Conservation (phyloP, 148 eudicot genomes). For the Vaccinium myrtillus region DNA sequence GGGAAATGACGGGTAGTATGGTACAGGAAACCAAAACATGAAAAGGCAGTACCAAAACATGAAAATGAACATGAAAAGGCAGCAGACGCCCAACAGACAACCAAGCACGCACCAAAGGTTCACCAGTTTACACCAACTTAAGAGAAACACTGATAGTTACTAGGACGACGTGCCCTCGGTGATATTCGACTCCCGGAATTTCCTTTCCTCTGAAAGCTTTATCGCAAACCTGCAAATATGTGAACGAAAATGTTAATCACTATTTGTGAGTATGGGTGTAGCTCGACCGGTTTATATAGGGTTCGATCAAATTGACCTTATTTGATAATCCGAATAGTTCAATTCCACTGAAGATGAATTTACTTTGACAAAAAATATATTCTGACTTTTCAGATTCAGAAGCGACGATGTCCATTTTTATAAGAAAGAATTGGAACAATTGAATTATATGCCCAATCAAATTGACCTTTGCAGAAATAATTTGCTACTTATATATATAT, state of each 20-base stretch:
- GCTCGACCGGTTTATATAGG: neutral
- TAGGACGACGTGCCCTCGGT: neutral
- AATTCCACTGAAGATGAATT: neutral
- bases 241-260: neutral
- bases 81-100: neutral
- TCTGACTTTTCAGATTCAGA: neutral
- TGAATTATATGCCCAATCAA: too few relatives aligned
- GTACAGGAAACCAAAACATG: too few relatives aligned
- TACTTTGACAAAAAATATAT: too few relatives aligned
- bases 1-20: neutral
- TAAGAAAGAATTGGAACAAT: too few relatives aligned
- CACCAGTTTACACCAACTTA: neutral
- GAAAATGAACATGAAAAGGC: too few relatives aligned
- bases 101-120: neutral
- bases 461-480: neutral
- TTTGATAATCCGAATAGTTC: neutral
- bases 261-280: neutral
- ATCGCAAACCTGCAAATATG: slow-evolving; percentile 8
- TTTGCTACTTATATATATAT: neutral
- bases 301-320: neutral
- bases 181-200: slow-evolving; percentile 3
- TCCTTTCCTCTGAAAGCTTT: slow-evolving; percentile 24
- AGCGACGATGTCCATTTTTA: neutral
- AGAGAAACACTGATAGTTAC: neutral
- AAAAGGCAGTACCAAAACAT: too few relatives aligned